Percentiles rank a stretch among this genome's conserved stretches.
phyloP scores from a whole-genome alignment of 441 rosid species.

The Iberis amara region DNA sequence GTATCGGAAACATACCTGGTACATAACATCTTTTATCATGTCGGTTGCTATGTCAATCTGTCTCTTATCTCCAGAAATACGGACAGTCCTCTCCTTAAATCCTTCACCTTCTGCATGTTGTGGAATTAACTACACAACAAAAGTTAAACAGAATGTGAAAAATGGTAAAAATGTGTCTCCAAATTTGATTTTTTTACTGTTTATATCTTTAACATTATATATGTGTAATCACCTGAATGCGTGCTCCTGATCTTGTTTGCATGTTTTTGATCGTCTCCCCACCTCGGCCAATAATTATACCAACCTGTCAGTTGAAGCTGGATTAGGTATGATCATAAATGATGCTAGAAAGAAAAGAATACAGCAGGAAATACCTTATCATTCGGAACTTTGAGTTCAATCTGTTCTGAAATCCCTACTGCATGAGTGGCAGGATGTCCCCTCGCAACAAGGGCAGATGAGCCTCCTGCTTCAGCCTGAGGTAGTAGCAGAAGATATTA shows the following conservation, averaged over 20 bases:
- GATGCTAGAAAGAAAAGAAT: background rate
- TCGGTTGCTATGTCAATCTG: constrained; percentile 71
- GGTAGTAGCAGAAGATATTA: constrained; percentile 6
- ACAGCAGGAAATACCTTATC: constrained; percentile 68
- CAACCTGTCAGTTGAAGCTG: constrained; percentile 46
- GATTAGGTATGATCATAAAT: background rate
- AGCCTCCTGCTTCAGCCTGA: constrained; percentile 92
- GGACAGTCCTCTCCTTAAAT: constrained; percentile 71
- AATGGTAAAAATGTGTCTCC: background rate
- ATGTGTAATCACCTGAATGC: constrained; percentile 74
- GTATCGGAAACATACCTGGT: constrained; percentile 50
- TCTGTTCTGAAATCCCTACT: constrained; percentile 47
- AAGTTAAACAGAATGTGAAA: constrained; percentile 11
- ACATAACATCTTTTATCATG: constrained; percentile 76
- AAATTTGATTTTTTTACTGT: background rate
- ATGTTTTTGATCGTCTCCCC: constrained; percentile 82
- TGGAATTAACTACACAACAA: constrained; percentile 58
- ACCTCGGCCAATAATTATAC: constrained; percentile 80
- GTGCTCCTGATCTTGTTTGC: constrained; percentile 88
- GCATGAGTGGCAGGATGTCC: constrained; percentile 59
- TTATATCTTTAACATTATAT: constrained; percentile 3
- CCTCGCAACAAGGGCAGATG: constrained; percentile 78
- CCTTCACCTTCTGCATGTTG: constrained; percentile 87
- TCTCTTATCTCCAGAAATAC: constrained; percentile 71
- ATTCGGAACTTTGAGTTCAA: constrained; percentile 73